Percentiles rank a stretch among this genome's conserved stretches.
Conservation (phyloP, 2,329 filamentous ascomycete species). For the Sporothrix curviconia region DNA sequence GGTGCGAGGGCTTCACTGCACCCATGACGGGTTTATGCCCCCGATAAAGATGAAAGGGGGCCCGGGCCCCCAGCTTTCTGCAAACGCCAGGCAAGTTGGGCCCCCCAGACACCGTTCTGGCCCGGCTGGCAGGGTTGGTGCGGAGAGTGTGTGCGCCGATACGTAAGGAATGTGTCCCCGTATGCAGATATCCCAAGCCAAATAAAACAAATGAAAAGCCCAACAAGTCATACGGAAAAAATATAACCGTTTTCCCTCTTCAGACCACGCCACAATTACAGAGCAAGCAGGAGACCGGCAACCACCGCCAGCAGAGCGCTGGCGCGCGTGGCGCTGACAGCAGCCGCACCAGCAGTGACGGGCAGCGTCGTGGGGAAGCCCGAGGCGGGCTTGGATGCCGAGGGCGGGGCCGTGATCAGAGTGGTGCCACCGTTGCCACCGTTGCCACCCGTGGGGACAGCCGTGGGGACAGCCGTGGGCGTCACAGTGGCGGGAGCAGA, state of each 20-base stretch:
- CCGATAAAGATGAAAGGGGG: constrained; percentile 24
- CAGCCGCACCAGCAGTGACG: constrained; percentile 16
- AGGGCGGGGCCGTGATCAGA: background rate
- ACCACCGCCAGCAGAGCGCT: constrained; percentile 7
- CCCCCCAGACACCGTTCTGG: no score
- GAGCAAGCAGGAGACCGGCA: constrained; percentile 10
- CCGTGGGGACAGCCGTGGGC: background rate
- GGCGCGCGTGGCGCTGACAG: background rate
- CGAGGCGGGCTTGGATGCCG: background rate
- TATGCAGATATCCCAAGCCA: no score
- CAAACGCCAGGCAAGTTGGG: no score
- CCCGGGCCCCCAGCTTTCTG: no score
- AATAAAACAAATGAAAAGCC: no score
- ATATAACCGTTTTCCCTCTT: no score
- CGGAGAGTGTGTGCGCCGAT: no score
- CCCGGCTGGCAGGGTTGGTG: no score
- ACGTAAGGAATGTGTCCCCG: no score
- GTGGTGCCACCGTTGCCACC: background rate
- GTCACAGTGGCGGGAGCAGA: background rate
- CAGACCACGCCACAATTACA: no score
- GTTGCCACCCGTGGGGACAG: background rate
- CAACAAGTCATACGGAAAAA: no score
- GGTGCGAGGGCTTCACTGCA: constrained; percentile 30
- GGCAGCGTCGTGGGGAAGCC: background rate
- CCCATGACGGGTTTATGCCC: constrained; percentile 29